Percentiles rank a stretch among this genome's conserved stretches.
phyloP scores from a whole-genome alignment of 305 asterid species.

The Fraxinus ornus region DNA sequence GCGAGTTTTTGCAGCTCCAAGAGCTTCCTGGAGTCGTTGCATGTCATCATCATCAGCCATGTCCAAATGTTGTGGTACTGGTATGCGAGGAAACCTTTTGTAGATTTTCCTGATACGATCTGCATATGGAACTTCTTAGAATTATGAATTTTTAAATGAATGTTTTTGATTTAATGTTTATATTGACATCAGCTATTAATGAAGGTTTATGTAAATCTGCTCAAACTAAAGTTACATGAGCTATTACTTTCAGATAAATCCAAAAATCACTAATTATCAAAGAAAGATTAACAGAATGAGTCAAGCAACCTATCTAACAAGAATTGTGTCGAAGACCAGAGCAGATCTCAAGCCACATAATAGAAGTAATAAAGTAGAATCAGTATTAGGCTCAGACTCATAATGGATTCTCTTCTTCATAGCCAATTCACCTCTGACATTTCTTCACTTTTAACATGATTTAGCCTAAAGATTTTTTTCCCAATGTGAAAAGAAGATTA shows the following conservation, averaged over 20 bases:
- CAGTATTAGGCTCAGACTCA: not conserved
- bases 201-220: not conserved
- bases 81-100: constrained; percentile 69
- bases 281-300: not conserved
- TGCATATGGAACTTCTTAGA: constrained; percentile 37
- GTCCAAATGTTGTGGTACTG: constrained; percentile 85
- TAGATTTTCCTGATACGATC: constrained; percentile 74
- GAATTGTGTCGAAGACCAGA: constrained; percentile 8
- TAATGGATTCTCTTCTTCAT: constrained; percentile 6
- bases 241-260: not conserved
- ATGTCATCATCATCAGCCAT: constrained; percentile 73
- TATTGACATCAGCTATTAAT: not conserved
- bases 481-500: not conserved
- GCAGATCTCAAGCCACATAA: constrained; percentile 11
- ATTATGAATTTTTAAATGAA: constrained; percentile 11
- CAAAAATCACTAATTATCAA: constrained; percentile 15
- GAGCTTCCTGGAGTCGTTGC: constrained; percentile 79
- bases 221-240: constrained; percentile 3
- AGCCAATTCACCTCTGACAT: not conserved
- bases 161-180: not conserved
- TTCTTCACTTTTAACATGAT: not conserved
- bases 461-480: not conserved
- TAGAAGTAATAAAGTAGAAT: not conserved
- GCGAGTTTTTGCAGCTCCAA: constrained; percentile 89
- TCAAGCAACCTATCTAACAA: constrained; percentile 3